Evolutionary conservation across 768 basidiomycete genomes (phyloP).

Genomic region (Termitomyces sp.): DNA sequence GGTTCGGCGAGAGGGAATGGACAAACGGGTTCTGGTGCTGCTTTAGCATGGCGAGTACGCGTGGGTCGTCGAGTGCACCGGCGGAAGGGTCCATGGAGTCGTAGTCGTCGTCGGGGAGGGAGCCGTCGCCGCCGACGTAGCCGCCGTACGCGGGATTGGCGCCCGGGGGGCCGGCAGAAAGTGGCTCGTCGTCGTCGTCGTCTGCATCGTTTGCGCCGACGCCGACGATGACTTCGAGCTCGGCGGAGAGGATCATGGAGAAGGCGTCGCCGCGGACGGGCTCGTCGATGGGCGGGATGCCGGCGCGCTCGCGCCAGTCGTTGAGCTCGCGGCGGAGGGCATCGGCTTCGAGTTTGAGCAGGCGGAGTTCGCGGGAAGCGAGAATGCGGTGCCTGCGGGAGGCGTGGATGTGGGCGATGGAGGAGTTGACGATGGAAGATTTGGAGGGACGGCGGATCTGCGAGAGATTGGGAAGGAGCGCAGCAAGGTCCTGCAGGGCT

Average conservation of each 20-base stretch:
- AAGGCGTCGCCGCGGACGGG: conserved; percentile 60
- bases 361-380: conserved; percentile 77
- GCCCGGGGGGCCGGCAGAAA: conserved; percentile 9
- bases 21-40: conserved; percentile 12
- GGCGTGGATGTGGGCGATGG: conserved; percentile 83
- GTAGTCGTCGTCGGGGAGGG: conserved; percentile 14
- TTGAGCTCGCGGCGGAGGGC: conserved; percentile 60
- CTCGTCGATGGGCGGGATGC: conserved; percentile 68
- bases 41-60: conserved; percentile 18
- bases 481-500: conserved; percentile 58
- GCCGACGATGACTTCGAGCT: conserved; percentile 46
- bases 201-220: conserved; percentile 51
- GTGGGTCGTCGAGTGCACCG: conserved; percentile 24
- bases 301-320: conserved; percentile 50
- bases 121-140: conserved; percentile 15
- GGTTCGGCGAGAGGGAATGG: conserved; percentile 4
- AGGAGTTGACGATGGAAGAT: conserved; percentile 94
- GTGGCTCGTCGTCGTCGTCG: conserved; percentile 29
- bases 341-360: conserved; percentile 77
- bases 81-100: conserved; percentile 15
- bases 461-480: conserved; percentile 38
- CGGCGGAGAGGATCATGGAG: conserved; percentile 1
- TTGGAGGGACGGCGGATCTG: conserved; percentile 93
- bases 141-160: conserved; percentile 22
- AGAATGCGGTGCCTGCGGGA: conserved; percentile 51